Base-by-base conservation (phyloP, 352 stramenopile species). In the Phytophthora lateralis region DNA sequence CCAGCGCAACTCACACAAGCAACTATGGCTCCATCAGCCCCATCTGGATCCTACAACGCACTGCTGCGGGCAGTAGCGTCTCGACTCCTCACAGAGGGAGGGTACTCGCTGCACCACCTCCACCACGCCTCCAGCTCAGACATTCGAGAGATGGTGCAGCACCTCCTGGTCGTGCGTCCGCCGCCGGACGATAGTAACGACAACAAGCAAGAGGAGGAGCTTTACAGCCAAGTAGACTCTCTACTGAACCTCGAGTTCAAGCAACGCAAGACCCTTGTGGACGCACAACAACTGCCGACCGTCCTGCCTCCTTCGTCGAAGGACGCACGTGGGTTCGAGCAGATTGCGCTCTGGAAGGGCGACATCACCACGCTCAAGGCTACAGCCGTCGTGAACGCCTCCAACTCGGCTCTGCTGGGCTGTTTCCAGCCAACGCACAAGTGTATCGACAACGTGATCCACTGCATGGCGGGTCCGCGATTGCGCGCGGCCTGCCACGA, bases 381-480 rank as follows among this genome's bases (percentile, higher is more conserved):
- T 6, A 86, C 83, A 15, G 81, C 74, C 11, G 89, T 91, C 39
- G 79, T 88, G 0, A 93, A 91, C 42, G 81, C 83, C 8, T 79
- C 81, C 34, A 91, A 92, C 57, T 77, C 71, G 18, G 60, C 63
- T 30, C 68, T 89, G 15, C 65, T 93, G n/a, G 80, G 81, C 0
- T 91, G 83, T 59, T 93, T 91, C 60, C 70, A 86, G 56, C 81
- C 81, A 20, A 71, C 75, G 4, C 81, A 90, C 53, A 79, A 74
- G 34, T 93, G 81, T 47, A 90, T 90, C 44, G 80, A 93, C 67
- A 90, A 91, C 27, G 72, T 89, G 30, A 91, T 90, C 46, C 81
- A 92, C 66, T 78, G 72, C 49, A 76, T 75, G 49, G 75, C 80
- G 0, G 81, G 79, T 1, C 80, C 79, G 17, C 75, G 83, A 3